phyloP scores from a whole-genome alignment of 495 filamentous ascomycete genomes.

The Penicillium samsonianum region DNA sequence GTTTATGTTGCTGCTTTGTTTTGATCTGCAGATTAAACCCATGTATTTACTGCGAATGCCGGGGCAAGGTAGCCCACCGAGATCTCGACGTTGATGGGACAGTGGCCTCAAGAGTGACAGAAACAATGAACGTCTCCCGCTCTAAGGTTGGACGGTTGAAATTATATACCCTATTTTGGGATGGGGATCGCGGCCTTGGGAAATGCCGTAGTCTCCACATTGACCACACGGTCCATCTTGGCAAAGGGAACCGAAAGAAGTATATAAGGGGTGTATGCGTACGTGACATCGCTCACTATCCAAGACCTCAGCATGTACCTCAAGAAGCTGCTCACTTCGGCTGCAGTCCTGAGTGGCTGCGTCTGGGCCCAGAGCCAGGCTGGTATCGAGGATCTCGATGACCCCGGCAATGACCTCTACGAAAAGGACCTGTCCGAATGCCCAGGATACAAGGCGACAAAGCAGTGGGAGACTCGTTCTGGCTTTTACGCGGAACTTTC shows the following conservation, averaged over 20 bases:
- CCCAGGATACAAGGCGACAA: constrained; percentile 52
- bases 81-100: background rate
- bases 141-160: background rate
- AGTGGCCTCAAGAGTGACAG: background rate
- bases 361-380: constrained; percentile 24
- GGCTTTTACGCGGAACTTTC: constrained; percentile 30
- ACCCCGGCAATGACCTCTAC: constrained; percentile 24
- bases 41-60: background rate
- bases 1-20: background rate
- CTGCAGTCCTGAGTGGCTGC: constrained; percentile 15
- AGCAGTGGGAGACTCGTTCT: constrained; percentile 37
- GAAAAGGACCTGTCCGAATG: constrained; percentile 35
- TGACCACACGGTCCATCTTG: constrained; percentile 11
- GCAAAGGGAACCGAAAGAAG: constrained; percentile 1
- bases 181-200: constrained; percentile 4
- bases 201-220: constrained; percentile 13
- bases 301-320: constrained; percentile 16
- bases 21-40: background rate
- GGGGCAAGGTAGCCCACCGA: background rate
- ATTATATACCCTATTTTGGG: background rate
- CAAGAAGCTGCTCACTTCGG: constrained; percentile 17
- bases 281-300: background rate
- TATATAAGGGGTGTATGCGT: constrained; percentile 12
- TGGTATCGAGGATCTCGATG: constrained; percentile 20
- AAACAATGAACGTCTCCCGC: background rate